A percentile compares a stretch with the other conserved stretches of the same genome.
These are phyloP conservation scores for Starmera pachycereana DNA, from an alignment of 805 yeast genomes.

Conservation along the genomic window DNA sequence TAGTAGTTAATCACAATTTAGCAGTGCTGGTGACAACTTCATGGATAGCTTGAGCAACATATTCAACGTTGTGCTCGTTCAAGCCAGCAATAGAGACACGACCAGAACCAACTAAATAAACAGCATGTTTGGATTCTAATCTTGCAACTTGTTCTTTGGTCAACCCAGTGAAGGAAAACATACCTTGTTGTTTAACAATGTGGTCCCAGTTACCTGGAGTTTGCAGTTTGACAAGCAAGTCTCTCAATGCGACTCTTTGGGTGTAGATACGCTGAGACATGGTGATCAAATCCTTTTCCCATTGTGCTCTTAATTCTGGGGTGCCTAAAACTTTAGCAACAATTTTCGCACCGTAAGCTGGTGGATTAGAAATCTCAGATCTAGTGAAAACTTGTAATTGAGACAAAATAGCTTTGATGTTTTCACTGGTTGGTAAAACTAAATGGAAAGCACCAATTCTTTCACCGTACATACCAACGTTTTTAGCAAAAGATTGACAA, in stretches of 20 bases:
- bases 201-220: conserved; percentile 95
- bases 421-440: conserved; percentile 36
- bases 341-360: conserved; percentile 90
- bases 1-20: neutral
- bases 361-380: conserved; percentile 87
- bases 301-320: conserved; percentile 59
- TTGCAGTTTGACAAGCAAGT: conserved; percentile 43
- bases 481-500: conserved; percentile 95
- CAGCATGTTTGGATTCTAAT: conserved; percentile 67
- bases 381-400: conserved; percentile 72
- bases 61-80: conserved; percentile 64
- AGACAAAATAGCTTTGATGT: conserved; percentile 51
- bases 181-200: conserved; percentile 83
- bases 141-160: conserved; percentile 64
- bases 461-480: conserved; percentile 96
- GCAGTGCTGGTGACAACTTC: conserved; percentile 43
- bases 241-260: conserved; percentile 67
- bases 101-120: conserved; percentile 75
- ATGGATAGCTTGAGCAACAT: conserved; percentile 75
- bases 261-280: conserved; percentile 77
- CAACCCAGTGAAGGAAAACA: conserved; percentile 94
- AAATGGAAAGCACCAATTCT: conserved; percentile 91
- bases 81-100: conserved; percentile 93
- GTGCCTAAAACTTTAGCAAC: conserved; percentile 66
- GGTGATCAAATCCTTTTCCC: conserved; percentile 75